Evolutionary conservation across 495 filamentous ascomycete genomes (phyloP), one percentile per base, ranked within the genome.

Genomic region (Chaetomium cochliodes): DNA sequence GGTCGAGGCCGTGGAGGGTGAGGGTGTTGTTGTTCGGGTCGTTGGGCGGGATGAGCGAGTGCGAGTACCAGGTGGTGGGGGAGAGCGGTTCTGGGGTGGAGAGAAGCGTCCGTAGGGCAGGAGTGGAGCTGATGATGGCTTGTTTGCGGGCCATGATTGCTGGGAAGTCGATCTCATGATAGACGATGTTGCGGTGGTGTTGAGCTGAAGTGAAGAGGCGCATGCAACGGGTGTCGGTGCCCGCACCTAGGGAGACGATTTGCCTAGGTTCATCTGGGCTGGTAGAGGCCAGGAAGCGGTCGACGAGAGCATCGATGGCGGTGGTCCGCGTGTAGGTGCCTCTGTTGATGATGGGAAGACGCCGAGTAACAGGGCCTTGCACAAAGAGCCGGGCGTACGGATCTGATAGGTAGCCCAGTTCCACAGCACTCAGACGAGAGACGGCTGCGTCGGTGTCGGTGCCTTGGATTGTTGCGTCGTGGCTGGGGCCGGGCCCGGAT

Each of bases 301-400:
- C 73, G 63, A 98, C 86, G 26, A 98, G 85, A 46, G 76, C 77
- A 77, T 98, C 93, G 72, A 98, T 89, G 25, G 92, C 91, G 30
- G 84, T 86, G 26, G 93, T 97, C 67, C 94, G 87, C 30, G 93
- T 90, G 73, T 97, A 97, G n/a, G 94, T 98, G 44, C 93, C 93
- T 85, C 94, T 77, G 74, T 97, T 97, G 64, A 98, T 97, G 49
- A 98, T 92, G 49, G 94, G 94, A 30, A 92, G 77, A 52, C 92
- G 83, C 53, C 88, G 79, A 41, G 77, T 73, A 22, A 73, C n/a
- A 16, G 73, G 73, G 2, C 68, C 73, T 53, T 53, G 67, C 44
- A 85, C 84, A 70, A 98, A 90, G 26, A 79, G 75, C 52, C 72
- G 74, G 4, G 92, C 92, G 77, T 88, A 98, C 0, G 85, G 84